Conservation (phyloP, 2,329 filamentous ascomycete species). For the Gyromitra esculenta region DNA sequence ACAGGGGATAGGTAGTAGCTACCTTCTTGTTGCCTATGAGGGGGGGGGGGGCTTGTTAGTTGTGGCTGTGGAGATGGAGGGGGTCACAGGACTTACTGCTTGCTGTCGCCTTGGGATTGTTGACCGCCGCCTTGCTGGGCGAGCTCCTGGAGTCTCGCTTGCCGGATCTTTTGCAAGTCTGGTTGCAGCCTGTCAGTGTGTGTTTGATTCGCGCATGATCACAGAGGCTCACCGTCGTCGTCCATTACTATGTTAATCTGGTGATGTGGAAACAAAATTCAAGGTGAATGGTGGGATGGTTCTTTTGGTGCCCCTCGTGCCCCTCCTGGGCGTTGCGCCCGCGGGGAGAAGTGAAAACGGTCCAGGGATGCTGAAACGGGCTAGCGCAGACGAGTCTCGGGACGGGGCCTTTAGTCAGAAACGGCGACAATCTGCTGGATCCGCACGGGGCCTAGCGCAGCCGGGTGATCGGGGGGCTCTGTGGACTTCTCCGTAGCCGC, state of each 20-base stretch:
- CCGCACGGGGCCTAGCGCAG: slow-evolving; percentile 18
- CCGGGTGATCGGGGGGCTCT: slow-evolving; percentile 38
- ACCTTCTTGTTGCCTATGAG: slow-evolving; percentile 64
- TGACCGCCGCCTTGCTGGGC: slow-evolving; percentile 73
- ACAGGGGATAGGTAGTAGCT: too few relatives aligned
- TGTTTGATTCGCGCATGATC: too few relatives aligned
- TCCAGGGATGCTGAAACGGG: neutral
- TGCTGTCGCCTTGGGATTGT: slow-evolving; percentile 69
- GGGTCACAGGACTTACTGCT: slow-evolving; percentile 66
- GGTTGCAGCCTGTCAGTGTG: neutral
- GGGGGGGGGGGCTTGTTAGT: slow-evolving; percentile 33
- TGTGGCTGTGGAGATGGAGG: neutral
- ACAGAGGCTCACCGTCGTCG: slow-evolving; percentile 40
- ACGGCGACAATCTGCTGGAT: neutral
- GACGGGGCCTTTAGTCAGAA: slow-evolving; percentile 29
- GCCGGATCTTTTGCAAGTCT: slow-evolving; percentile 73
- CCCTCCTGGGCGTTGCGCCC: slow-evolving; percentile 28
- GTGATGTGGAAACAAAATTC: neutral
- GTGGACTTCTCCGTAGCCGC: slow-evolving; percentile 35
- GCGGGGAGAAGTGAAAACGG: slow-evolving; percentile 9
- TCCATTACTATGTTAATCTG: slow-evolving; percentile 32
- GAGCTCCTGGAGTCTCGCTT: slow-evolving; percentile 91
- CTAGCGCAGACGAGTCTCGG: slow-evolving; percentile 8
- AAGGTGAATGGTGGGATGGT: neutral
- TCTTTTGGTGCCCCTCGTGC: neutral